Base-by-base conservation (phyloP, 371 early-diverging fungal genomes). In the Mortierella sp. region DNA sequence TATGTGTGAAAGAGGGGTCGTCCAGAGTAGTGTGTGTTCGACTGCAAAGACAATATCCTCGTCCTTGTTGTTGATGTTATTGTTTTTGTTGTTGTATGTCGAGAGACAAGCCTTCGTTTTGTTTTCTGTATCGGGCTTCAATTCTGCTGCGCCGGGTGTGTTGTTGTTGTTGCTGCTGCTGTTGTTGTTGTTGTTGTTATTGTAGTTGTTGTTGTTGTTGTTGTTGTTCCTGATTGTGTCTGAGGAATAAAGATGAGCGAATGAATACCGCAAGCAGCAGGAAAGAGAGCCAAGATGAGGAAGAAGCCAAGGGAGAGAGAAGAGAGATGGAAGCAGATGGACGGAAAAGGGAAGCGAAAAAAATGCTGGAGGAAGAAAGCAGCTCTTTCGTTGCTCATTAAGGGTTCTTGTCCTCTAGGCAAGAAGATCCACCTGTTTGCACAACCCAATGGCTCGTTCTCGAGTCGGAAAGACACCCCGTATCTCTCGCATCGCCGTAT, bases 241-340 rank as follows among this genome's bases (percentile, higher is more conserved):
- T n/a, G n/a, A n/a, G n/a, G n/a, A n/a, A n/a, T n/a, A n/a, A n/a
- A n/a, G n/a, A n/a, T n/a, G n/a, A n/a, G n/a, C n/a, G n/a, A n/a
- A n/a, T n/a, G n/a, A n/a, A n/a, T n/a, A n/a, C n/a, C n/a, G n/a
- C n/a, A n/a, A n/a, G n/a, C n/a, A n/a, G n/a, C n/a, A n/a, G 34
- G 37, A 19, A 34, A 19, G 34, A 19, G 31, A 37, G 37, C 34
- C 37, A 37, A 31, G 34, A 21, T 53, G 53, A 50, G n/a, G 10
- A n/a, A 37, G 26, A 26, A 57, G 26, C 19, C n/a, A 55, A 40
- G 61, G 28, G 19, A 16, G n/a, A n/a, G n/a, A 44, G 10, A 64
- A 64, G 64, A 28, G 4, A 21, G 64, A 64, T 64, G 37, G 37
- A 67, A 67, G 13, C 50, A n/a, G 74, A 61, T 64, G 67, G 74